A percentile compares a stretch with the other conserved stretches of the same genome.
phyloP scores from a whole-genome alignment of 495 filamentous ascomycete genomes.

The Podospora anserina region DNA sequence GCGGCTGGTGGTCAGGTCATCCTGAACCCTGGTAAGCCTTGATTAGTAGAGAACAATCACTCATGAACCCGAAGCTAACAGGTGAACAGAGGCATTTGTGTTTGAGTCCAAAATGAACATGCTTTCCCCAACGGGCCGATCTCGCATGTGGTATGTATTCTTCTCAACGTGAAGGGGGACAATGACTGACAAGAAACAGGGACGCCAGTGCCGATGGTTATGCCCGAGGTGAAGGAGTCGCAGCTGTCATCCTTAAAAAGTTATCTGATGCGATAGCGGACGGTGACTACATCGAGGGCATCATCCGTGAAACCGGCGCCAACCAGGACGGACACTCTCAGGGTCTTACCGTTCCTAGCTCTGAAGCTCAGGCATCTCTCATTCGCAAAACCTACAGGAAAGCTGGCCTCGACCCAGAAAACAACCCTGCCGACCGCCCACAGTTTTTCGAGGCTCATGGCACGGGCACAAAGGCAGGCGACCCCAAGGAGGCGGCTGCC shows the following conservation, averaged over 20 bases:
- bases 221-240: constrained; percentile 57
- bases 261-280: constrained; percentile 47
- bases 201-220: constrained; percentile 60
- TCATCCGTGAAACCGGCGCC: constrained; percentile 53
- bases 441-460: constrained; percentile 48
- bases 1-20: constrained; percentile 54
- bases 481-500: constrained; percentile 35
- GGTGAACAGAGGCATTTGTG: constrained; percentile 22
- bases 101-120: constrained; percentile 29
- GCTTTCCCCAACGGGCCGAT: constrained; percentile 41
- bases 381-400: constrained; percentile 46
- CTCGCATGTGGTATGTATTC: constrained; percentile 45
- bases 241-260: constrained; percentile 52
- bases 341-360: constrained; percentile 42
- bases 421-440: constrained; percentile 26
- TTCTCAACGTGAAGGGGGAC: too few species aligned
- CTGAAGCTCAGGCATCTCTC: constrained; percentile 47
- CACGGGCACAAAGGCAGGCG: constrained; percentile 18
- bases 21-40: constrained; percentile 33
- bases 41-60: too few species aligned
- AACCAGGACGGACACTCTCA: constrained; percentile 54
- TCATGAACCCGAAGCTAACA: too few species aligned
- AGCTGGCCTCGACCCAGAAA: constrained; percentile 42
- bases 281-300: constrained; percentile 52
- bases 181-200: too few species aligned